Percentiles rank a stretch among this genome's conserved stretches.
phyloP scores from a whole-genome alignment of 2,329 filamentous ascomycete species.

The Fusarium cyanostomum region DNA sequence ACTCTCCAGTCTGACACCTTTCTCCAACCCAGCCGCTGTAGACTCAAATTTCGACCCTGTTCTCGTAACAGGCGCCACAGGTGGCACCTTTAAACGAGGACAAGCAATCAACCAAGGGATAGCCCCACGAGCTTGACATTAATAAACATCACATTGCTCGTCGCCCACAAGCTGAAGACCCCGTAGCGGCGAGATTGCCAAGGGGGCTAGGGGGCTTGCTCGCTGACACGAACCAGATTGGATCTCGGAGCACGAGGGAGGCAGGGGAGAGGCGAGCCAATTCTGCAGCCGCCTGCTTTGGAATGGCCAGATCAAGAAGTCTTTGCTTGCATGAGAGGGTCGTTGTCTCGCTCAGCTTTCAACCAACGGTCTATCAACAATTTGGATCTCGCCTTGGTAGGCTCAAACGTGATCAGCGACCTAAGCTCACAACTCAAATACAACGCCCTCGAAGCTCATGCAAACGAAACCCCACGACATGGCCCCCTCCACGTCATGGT shows the following conservation, averaged over 20 bases:
- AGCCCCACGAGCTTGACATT: slow-evolving; percentile 34
- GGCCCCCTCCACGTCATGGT: slow-evolving; percentile 9
- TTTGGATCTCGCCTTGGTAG: neutral
- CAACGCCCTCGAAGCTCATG: slow-evolving; percentile 9
- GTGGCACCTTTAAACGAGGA: slow-evolving; percentile 17
- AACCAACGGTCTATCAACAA: neutral
- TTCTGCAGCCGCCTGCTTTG: slow-evolving; percentile 22
- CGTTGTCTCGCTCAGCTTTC: neutral
- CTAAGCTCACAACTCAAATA: neutral
- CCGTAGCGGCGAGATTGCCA: slow-evolving; percentile 32
- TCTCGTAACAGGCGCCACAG: slow-evolving; percentile 21
- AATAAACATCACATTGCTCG: slow-evolving; percentile 25
- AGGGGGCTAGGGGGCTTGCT: slow-evolving; percentile 17
- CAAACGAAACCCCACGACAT: slow-evolving; percentile 13
- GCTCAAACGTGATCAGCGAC: too few species aligned
- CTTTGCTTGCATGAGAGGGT: slow-evolving; percentile 13
- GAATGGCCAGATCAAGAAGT: slow-evolving; percentile 14
- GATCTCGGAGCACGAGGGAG: slow-evolving; percentile 20
- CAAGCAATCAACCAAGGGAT: slow-evolving; percentile 6
- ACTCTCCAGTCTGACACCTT: slow-evolving; percentile 5
- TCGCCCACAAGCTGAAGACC: slow-evolving; percentile 10
- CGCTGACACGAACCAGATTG: slow-evolving; percentile 33
- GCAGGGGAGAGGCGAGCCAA: slow-evolving; percentile 16
- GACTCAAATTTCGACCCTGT: slow-evolving; percentile 18
- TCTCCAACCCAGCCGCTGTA: slow-evolving; percentile 7